phyloP scores from a whole-genome alignment of 2,329 filamentous ascomycete genomes.

The Alternaria postmessia region DNA sequence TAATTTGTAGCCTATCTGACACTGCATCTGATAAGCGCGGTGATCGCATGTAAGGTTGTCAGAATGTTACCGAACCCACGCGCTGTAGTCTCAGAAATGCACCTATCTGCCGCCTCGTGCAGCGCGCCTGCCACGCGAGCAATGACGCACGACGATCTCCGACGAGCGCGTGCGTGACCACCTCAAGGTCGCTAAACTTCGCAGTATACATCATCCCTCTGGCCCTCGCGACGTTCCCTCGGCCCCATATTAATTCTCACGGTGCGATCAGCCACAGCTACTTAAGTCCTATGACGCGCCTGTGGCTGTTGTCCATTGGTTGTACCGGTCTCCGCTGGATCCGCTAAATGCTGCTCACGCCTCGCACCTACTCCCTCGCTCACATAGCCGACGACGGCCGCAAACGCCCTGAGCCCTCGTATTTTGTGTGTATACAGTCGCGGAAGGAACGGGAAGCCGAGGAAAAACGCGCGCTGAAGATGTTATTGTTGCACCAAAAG shows the following conservation, averaged over 20 bases:
- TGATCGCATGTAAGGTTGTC: not conserved
- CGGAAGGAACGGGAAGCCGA: slow-evolving; percentile 45
- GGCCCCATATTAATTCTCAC: slow-evolving; percentile 3
- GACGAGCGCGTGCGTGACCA: slow-evolving; percentile 21
- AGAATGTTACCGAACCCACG: not conserved
- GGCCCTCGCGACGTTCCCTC: slow-evolving; percentile 5
- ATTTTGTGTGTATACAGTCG: slow-evolving; percentile 44
- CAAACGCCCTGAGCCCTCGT: slow-evolving; percentile 41
- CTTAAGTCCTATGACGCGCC: slow-evolving; percentile 26
- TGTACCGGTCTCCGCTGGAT: slow-evolving; percentile 30
- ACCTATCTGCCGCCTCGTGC: slow-evolving; percentile 9
- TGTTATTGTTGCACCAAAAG: slow-evolving; percentile 91
- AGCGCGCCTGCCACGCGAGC: slow-evolving; percentile 20
- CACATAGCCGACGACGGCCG: slow-evolving; percentile 47
- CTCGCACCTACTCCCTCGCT: slow-evolving; percentile 51
- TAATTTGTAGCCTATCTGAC: not conserved
- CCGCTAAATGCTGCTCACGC: slow-evolving; percentile 53
- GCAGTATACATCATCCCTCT: slow-evolving; percentile 6
- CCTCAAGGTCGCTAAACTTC: not conserved
- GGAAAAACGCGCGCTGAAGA: slow-evolving; percentile 55
- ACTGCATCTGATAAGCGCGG: not conserved
- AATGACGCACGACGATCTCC: slow-evolving; percentile 17
- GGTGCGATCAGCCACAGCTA: slow-evolving; percentile 16
- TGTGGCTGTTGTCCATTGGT: slow-evolving; percentile 25
- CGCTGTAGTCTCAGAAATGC: not conserved